phyloP scores from a whole-genome alignment of 345 rosid species.

The rapeseed (Brassica napus) region DNA sequence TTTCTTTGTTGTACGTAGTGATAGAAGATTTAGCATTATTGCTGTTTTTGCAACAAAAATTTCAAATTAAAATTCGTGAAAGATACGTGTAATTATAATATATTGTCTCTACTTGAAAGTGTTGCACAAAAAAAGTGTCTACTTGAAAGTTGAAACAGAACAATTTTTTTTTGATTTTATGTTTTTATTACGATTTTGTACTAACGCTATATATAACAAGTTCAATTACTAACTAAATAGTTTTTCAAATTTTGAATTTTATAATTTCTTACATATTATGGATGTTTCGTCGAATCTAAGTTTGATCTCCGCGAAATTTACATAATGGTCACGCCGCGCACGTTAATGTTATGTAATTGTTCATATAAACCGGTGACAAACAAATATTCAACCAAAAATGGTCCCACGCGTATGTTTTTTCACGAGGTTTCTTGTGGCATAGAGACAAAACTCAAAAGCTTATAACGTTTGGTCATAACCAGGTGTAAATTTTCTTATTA shows the following conservation, averaged over 20 bases:
- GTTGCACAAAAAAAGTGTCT: too few species aligned
- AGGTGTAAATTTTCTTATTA: slow-evolving; percentile 11
- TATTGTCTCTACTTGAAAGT: not conserved
- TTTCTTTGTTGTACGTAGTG: not conserved
- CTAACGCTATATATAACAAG: not conserved
- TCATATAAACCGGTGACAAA: not conserved
- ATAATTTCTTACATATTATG: not conserved
- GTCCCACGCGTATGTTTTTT: slow-evolving; percentile 26
- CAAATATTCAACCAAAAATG: slow-evolving; percentile 12
- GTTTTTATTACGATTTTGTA: not conserved
- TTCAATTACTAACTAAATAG: not conserved
- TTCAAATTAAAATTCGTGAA: not conserved
- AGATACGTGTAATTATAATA: not conserved
- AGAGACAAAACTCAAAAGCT: slow-evolving; percentile 30
- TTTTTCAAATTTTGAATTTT: not conserved
- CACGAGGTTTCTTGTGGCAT: slow-evolving; percentile 30
- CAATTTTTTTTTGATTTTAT: not conserved
- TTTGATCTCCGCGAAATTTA: slow-evolving; percentile 8
- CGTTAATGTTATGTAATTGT: not conserved
- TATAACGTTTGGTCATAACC: slow-evolving; percentile 27
- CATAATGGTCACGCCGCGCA: not conserved
- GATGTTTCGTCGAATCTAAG: slow-evolving; percentile 1
- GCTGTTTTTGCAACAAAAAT: not conserved
- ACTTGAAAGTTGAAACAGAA: not conserved
- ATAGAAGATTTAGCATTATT: not conserved